phyloP scores from a whole-genome alignment of 108 stramenopile genomes.

The Aureococcus anophagefferens region DNA sequence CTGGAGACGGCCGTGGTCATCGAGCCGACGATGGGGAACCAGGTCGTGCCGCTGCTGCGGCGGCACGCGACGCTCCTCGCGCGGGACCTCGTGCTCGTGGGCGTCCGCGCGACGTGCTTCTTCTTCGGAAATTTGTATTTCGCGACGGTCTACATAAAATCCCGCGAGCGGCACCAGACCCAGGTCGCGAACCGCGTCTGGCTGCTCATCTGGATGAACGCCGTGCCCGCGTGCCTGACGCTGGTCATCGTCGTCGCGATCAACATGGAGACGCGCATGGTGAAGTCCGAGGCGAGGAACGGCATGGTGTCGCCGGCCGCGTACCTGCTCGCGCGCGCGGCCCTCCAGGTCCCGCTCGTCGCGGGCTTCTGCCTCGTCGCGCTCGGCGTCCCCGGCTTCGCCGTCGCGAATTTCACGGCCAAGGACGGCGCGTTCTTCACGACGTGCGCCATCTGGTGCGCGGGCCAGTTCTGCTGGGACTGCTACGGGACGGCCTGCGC shows the following conservation, averaged over 20 bases:
- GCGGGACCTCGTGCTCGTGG: conserved; percentile 1
- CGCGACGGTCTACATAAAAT: conserved; percentile 13
- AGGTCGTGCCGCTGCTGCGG: neutral
- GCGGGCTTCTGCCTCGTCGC: conserved; percentile 25
- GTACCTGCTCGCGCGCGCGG: conserved; percentile 28
- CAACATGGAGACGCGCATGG: conserved; percentile 30
- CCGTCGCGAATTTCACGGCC: conserved; percentile 2
- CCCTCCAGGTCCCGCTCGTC: conserved; percentile 31
- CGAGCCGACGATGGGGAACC: neutral
- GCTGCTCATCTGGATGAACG: conserved; percentile 11
- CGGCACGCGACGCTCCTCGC: neutral
- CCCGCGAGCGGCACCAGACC: conserved; percentile 7
- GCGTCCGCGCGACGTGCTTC: neutral
- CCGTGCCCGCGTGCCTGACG: conserved; percentile 23
- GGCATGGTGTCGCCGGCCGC: conserved; percentile 23
- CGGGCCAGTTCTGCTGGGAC: conserved; percentile 19
- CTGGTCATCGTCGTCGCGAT: conserved; percentile 31
- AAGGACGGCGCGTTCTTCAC: neutral
- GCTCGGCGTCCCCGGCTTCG: conserved; percentile 22
- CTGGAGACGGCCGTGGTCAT: neutral
- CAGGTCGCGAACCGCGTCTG: conserved; percentile 4
- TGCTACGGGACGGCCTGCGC: conserved; percentile 26
- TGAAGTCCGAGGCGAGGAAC: conserved; percentile 28
- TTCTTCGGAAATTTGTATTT: conserved; percentile 11
- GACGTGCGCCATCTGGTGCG: conserved; percentile 6